These are phyloP conservation scores for Eucalyptus regnans DNA, from an alignment of 345 rosid genomes.

Conservation along the genomic window DNA sequence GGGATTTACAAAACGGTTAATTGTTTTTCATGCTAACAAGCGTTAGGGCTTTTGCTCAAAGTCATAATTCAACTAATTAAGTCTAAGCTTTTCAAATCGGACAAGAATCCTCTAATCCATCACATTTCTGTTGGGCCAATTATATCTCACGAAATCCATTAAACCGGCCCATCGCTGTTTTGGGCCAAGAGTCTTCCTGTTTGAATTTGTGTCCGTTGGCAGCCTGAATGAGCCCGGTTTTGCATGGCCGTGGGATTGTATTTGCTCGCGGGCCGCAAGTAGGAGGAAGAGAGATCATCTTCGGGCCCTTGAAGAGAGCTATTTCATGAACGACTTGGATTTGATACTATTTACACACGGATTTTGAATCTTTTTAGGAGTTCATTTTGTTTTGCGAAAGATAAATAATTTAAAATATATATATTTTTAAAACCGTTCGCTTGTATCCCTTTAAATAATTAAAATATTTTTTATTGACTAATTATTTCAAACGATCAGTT, in stretches of 20 bases:
- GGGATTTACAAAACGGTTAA: background rate
- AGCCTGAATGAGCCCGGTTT: background rate
- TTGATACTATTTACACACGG: background rate
- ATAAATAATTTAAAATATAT: background rate
- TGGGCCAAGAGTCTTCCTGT: background rate
- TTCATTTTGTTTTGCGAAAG: background rate
- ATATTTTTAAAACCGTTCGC: fast-evolving
- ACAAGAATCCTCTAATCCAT: background rate
- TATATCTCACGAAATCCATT: background rate
- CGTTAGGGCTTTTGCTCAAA: background rate
- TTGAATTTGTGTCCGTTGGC: background rate
- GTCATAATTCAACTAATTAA: background rate
- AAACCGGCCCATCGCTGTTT: background rate
- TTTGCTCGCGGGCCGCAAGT: background rate
- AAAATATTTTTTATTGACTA: too few species aligned
- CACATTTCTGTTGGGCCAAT: background rate
- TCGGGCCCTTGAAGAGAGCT: background rate
- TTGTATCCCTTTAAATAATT: too few species aligned
- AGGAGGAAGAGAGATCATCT: background rate
- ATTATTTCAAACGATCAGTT: too few species aligned
- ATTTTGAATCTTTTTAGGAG: background rate
- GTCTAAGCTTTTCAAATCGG: background rate
- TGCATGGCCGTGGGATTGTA: background rate
- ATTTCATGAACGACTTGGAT: background rate
- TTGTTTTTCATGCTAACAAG: background rate